Conservation (phyloP, 2,329 filamentous ascomycete species). For the Ceratocystis albifundus region DNA sequence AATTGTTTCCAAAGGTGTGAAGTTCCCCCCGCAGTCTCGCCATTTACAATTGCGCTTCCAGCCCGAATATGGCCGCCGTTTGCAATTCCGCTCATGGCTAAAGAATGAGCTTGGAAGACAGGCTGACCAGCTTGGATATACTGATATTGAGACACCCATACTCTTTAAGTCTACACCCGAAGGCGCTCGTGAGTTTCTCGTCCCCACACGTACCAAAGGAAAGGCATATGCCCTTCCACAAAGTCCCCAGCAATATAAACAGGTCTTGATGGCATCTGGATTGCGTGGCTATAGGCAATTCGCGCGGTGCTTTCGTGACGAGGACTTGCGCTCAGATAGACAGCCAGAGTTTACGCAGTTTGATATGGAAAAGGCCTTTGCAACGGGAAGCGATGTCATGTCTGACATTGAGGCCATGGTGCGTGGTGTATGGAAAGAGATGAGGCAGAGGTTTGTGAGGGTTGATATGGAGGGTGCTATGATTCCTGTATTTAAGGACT, state of each 20-base stretch:
- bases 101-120: slow-evolving; percentile 41
- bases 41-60: slow-evolving; percentile 80
- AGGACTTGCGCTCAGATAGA: slow-evolving; percentile 80
- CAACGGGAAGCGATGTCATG: slow-evolving; percentile 61
- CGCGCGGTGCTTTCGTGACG: slow-evolving; percentile 88
- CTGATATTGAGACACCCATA: slow-evolving; percentile 81
- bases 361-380: slow-evolving; percentile 89
- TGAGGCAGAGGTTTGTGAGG: slow-evolving; percentile 35
- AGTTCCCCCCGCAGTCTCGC: slow-evolving; percentile 62
- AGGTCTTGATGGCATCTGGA: slow-evolving; percentile 88
- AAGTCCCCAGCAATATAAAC: slow-evolving; percentile 97
- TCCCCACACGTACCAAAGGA: slow-evolving; percentile 67
- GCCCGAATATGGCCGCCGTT: slow-evolving; percentile 50
- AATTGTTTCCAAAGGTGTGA: slow-evolving; percentile 60
- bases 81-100: slow-evolving; percentile 57
- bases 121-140: slow-evolving; percentile 49
- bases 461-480: slow-evolving; percentile 28
- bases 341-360: slow-evolving; percentile 97
- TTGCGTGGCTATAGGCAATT: slow-evolving; percentile 79
- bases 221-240: slow-evolving; percentile 85
- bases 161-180: slow-evolving; percentile 97
- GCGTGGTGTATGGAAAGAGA: slow-evolving; percentile 40
- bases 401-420: slow-evolving; percentile 41
- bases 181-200: slow-evolving; percentile 86
- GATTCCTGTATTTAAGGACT: slow-evolving; percentile 26